Conservation (phyloP, 306 rosid species). For the Argentina anserina region DNA sequence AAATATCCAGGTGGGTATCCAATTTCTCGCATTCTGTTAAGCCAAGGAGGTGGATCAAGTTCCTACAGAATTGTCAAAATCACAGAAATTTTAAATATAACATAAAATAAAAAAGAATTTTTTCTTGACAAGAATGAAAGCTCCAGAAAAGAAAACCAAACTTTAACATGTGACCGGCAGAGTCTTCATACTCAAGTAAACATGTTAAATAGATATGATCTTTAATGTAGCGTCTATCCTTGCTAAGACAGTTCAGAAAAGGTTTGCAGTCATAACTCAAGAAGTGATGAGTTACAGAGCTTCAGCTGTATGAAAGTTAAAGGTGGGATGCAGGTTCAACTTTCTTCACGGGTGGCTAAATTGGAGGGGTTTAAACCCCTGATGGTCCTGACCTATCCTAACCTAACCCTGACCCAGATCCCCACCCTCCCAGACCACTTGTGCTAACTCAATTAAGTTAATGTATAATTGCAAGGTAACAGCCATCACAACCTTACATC, state of each 20-base stretch:
- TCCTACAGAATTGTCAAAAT: slow-evolving; percentile 48
- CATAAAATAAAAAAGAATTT: not conserved
- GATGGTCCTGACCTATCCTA: not conserved
- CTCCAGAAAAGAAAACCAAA: not conserved
- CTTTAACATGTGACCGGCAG: not conserved
- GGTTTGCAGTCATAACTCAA: not conserved
- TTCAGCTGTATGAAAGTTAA: not conserved
- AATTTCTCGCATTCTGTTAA: slow-evolving; percentile 90
- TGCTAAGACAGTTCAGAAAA: not conserved
- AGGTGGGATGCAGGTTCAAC: not conserved
- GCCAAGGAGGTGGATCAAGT: slow-evolving; percentile 99
- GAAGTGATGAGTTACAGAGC: not conserved
- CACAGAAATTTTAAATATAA: not conserved
- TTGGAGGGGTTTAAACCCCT: not conserved
- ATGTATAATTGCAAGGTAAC: not conserved
- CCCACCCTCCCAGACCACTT: not conserved
- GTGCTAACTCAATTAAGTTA: not conserved
- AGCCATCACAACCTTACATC: not conserved
- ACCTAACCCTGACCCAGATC: not conserved
- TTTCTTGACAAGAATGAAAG: not conserved
- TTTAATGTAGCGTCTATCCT: not conserved
- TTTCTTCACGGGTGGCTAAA: not conserved
- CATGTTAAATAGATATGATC: not conserved
- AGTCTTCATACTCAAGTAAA: slow-evolving; percentile 1
- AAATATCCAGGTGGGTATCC: slow-evolving; percentile 99